phyloP scores from a whole-genome alignment of 441 rosid genomes.

The Gossypium aridum region DNA sequence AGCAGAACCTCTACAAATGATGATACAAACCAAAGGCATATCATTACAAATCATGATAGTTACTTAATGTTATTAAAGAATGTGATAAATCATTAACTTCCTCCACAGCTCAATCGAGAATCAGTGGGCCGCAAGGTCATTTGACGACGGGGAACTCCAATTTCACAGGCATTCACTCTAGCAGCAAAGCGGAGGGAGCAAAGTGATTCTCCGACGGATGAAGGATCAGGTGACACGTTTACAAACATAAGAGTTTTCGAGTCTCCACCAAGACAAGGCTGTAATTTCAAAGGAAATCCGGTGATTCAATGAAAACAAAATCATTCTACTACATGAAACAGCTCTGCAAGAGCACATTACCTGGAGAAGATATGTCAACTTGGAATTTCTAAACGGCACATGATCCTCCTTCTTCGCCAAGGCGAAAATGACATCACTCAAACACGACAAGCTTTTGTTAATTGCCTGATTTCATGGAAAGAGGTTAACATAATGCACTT shows the following conservation, averaged over 20 bases:
- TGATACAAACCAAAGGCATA: background rate
- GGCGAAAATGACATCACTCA: constrained; percentile 88
- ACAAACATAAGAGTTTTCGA: constrained; percentile 96
- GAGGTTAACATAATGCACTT: background rate
- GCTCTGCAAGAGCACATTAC: constrained; percentile 24
- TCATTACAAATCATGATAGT: background rate
- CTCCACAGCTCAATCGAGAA: constrained; percentile 29
- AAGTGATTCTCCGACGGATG: constrained; percentile 81
- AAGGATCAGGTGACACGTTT: constrained; percentile 82
- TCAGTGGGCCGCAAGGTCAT: constrained; percentile 39
- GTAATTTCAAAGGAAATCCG: constrained; percentile 14
- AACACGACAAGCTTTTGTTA: constrained; percentile 79
- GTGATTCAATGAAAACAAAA: background rate
- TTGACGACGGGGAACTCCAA: constrained; percentile 86
- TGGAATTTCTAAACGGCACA: constrained; percentile 93
- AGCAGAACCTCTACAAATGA: background rate
- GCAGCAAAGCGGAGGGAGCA: constrained; percentile 96
- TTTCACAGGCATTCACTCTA: constrained; percentile 94
- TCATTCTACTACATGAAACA: background rate
- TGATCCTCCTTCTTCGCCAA: constrained; percentile 95
- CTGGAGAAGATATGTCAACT: constrained; percentile 93
- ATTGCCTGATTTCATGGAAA: constrained; percentile 52
- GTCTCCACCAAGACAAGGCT: constrained; percentile 99
- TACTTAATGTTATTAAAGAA: background rate
- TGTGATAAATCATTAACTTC: background rate